Base-by-base conservation (phyloP, 1,284 basidiomycete genomes). In the Heterobasidion annosum region DNA sequence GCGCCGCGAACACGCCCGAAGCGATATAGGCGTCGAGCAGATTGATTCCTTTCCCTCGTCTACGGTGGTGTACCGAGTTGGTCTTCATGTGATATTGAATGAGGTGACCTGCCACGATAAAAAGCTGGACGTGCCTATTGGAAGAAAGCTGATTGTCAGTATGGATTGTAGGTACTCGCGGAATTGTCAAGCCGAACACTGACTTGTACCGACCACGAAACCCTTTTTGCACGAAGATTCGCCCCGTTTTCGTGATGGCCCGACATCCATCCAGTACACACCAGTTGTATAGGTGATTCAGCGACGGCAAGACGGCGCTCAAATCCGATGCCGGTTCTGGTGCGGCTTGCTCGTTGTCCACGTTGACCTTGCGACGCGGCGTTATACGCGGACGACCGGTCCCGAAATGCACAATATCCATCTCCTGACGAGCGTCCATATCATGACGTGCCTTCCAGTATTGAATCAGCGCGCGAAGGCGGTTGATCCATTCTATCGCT, bases 361-460 rank as follows among this genome's bases (percentile, higher is more conserved):
- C 66, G 58, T 70, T 64, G 1, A 70, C 65, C 53, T 74, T 70
- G 47, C 71, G 74, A 43, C 72, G 74, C 8, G 84, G 81, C 2
- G 82, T 90, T 48, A 84, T 67, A 51, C 77, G 75, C 42, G 79
- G 74, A 56, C 78, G 74, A 33, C 73, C 74, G 40, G 70, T 68
- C 25, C 69, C 70, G 34, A 74, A 69, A 63, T 83, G 78, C 15
- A 82, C 78, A 40, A 88, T 69, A 55, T 90, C 82, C 85, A 93
- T 93, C 67, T 93, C 87, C 56, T 85, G 77, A 54, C 75, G 74
- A 15, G 91, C 84, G 63, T 91, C 88, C 45, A 74, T 72, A 37
- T 77, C 76, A 62, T 90, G 83, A 42, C 85, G 78, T 53, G 80
- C 74, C 52, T 77, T 83, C 92, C 92, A 94, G 65, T 91, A 94